phyloP scores from a whole-genome alignment of 2,329 filamentous ascomycete species.

The Microsporum canis region DNA sequence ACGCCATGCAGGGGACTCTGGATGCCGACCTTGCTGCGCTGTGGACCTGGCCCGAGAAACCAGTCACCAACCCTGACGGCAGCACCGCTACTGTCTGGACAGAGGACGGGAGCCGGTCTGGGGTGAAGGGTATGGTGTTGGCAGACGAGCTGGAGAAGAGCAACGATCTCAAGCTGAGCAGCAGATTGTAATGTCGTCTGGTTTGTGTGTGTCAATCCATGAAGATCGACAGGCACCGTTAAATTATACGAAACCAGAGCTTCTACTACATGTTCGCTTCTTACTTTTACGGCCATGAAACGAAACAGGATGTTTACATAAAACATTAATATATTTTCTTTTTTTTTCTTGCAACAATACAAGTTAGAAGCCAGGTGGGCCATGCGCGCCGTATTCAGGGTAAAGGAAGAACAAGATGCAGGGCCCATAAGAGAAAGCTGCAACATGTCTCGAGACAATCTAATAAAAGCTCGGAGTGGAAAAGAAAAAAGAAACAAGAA shows the following conservation, averaged over 20 bases:
- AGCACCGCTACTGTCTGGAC: constrained; percentile 22
- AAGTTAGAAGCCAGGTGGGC: neutral
- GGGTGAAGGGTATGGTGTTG: constrained; percentile 25
- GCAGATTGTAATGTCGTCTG: constrained; percentile 8
- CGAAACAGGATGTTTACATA: neutral
- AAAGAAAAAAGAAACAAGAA: neutral
- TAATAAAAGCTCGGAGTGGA: neutral
- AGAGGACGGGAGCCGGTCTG: constrained; percentile 30
- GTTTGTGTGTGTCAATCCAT: neutral
- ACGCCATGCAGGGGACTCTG: constrained; percentile 36
- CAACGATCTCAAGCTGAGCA: neutral
- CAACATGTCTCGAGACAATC: neutral
- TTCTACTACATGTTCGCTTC: constrained; percentile 1
- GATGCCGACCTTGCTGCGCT: constrained; percentile 30
- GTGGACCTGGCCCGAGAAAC: constrained; percentile 33
- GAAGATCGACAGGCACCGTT: neutral
- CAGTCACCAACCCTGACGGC: constrained; percentile 3
- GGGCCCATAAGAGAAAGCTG: neutral
- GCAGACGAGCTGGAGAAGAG: constrained; percentile 30
- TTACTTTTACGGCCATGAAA: constrained; percentile 3
- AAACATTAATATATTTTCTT: constrained; percentile 6
- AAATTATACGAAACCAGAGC: neutral
- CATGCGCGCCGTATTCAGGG: neutral
- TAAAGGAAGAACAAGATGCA: neutral
- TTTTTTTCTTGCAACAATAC: neutral